These are phyloP conservation scores for Clavaria fumosa DNA, from an alignment of 768 basidiomycete species.

Conservation along the genomic window DNA sequence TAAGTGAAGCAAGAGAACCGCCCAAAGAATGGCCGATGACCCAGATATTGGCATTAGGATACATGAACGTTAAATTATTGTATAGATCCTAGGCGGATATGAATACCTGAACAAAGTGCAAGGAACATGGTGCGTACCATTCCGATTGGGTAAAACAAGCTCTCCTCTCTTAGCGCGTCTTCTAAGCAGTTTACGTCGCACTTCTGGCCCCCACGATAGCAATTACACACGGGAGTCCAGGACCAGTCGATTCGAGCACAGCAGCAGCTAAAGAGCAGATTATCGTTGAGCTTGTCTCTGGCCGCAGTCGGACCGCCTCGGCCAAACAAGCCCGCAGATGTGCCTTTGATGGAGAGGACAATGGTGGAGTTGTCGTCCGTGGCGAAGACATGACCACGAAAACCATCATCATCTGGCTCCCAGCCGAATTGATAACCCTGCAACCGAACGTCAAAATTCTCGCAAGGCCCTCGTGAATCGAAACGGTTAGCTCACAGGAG, in stretches of 20 bases:
- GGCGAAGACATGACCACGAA: constrained; percentile 86
- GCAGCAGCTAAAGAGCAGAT: constrained; percentile 85
- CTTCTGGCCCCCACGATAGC: constrained; percentile 64
- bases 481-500: constrained; percentile 29
- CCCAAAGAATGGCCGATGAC: constrained; percentile 62
- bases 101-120: constrained; percentile 4
- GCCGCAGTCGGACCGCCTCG: constrained; percentile 70
- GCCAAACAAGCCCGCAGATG: constrained; percentile 47
- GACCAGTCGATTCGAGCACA: constrained; percentile 87
- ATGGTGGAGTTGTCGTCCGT: constrained; percentile 71
- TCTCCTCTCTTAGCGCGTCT: constrained; percentile 56
- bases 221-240: constrained; percentile 90
- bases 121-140: constrained; percentile 40
- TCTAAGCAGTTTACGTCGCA: constrained; percentile 75
- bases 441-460: constrained; percentile 5
- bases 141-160: constrained; percentile 81
- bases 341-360: constrained; percentile 86
- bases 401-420: constrained; percentile 76
- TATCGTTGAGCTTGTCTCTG: constrained; percentile 92
- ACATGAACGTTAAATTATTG: constrained; percentile 87
- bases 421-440: constrained; percentile 82
- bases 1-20: constrained; percentile 61
- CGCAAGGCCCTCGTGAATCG: no score
- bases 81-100: constrained; percentile 59
- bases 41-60: constrained; percentile 86